Base-by-base conservation (phyloP, 441 rosid species). In the Erysimum cheiri region DNA sequence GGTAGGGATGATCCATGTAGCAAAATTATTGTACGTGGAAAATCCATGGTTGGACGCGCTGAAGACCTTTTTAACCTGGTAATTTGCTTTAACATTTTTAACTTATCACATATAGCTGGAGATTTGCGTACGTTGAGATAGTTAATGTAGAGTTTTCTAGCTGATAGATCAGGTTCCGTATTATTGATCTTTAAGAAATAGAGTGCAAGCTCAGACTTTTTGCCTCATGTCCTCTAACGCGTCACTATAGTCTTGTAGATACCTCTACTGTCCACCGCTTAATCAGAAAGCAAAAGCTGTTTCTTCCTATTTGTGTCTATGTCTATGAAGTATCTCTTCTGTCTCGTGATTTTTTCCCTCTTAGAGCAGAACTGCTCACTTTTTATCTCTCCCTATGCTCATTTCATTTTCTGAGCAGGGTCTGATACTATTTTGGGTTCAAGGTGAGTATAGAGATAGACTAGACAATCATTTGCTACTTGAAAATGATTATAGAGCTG, bases 51-150 rank as follows among this genome's bases (percentile, higher is more conserved):
- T 65, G 98, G 86, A 60, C 80, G 84, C 31, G 84, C 93, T 33
- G 96, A 89, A 15, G 98, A 93, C 78, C 84, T 91, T 32, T 91
- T 89, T 74, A 77, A 88, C 82, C 82, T 91, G 93, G 97, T 94
- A 87, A 52, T 48, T 73, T 10, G 7, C 4, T 41, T 60, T 13
- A 13, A 33, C 39, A 60, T 67, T 55, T 60, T 60, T 41, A 10
- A 41, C 62, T 6, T 59, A 22, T 31, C 36, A 22, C 60, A 65
- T 37, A 0, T 33, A 10, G 52, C 37, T 64, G 1, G 26, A 56
- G 43, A 47, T 64, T 54, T 29, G 26, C 8, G 4, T 24, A 44
- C 2, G 22, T 63, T 62, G 6, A 8, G 53, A 58, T 58, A 36
- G n/a, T 31, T 31, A 60, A 32, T 53, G 13, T 41, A 40, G 29